Percentiles rank a stretch among this genome's conserved stretches.
Conservation (phyloP, 129 eudicot species). For the Saposhnikovia divaricata region DNA sequence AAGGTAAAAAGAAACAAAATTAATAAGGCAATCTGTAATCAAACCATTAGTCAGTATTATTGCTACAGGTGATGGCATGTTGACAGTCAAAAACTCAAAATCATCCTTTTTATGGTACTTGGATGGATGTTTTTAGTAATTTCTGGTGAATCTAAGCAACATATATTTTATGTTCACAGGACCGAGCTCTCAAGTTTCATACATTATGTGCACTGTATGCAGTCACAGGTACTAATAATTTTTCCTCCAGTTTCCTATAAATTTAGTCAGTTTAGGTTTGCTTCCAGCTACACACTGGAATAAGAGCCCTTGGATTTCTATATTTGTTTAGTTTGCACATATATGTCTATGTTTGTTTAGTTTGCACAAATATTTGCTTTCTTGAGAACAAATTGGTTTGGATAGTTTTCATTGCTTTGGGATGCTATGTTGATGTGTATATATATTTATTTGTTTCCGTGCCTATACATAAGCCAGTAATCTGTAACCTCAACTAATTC, state of each 20-base stretch:
- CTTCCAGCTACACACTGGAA: too few relatives aligned
- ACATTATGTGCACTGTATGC: conserved; percentile 78
- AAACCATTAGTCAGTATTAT: background rate
- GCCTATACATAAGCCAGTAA: background rate
- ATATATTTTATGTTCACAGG: conserved; percentile 28
- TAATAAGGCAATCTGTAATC: background rate
- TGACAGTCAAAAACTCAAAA: background rate
- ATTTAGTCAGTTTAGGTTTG: too few relatives aligned
- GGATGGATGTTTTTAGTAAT: background rate
- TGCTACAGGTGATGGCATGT: background rate
- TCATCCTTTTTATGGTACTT: background rate
- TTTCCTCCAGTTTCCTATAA: background rate
- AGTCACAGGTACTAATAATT: conserved; percentile 38
- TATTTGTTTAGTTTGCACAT: too few relatives aligned
- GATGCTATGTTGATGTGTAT: background rate
- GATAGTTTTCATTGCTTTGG: background rate
- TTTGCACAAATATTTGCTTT: background rate
- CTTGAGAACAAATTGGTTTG: background rate
- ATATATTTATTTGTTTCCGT: background rate
- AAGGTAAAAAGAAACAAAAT: too few relatives aligned
- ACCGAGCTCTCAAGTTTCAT: conserved; percentile 61
- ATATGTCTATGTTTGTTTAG: background rate
- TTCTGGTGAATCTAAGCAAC: background rate
- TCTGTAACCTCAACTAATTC: too few relatives aligned
- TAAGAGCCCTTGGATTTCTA: background rate